Evolutionary conservation across 23 red algal species (phyloP).

Genomic region (Gracilaria vermiculophylla): DNA sequence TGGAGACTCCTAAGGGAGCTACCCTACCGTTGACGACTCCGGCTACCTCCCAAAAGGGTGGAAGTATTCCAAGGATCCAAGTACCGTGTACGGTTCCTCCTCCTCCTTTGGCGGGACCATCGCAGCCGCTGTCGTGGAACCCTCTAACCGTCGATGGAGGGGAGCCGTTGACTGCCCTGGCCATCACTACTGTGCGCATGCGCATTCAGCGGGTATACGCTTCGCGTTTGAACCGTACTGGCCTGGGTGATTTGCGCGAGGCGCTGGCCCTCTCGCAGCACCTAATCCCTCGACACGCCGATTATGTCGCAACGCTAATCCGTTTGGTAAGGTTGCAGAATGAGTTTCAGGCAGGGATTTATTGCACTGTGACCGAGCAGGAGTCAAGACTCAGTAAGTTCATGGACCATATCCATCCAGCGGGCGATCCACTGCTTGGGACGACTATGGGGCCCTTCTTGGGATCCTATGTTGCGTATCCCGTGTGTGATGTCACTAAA

Average conservation of each 20-base stretch:
- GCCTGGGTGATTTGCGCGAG: neutral
- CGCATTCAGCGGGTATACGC: neutral
- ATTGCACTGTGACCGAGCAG: neutral
- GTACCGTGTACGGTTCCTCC: neutral
- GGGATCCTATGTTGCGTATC: neutral
- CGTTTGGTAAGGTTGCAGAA: neutral
- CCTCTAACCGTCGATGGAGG: neutral
- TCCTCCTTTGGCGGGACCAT: neutral
- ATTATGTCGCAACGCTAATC: neutral
- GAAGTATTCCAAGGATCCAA: too few species aligned
- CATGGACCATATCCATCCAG: neutral
- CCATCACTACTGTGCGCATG: too few species aligned
- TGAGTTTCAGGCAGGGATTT: neutral
- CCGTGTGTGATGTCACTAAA: neutral
- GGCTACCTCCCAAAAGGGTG: too few species aligned
- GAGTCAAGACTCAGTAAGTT: neutral
- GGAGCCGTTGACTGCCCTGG: neutral
- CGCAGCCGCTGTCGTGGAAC: neutral
- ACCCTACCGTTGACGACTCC: neutral
- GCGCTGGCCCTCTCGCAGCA: neutral
- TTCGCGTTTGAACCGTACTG: neutral
- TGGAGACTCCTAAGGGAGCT: neutral
- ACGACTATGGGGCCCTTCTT: neutral
- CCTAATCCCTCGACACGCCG: neutral
- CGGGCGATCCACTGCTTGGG: neutral